Percentiles rank a stretch among this genome's conserved stretches.
These are phyloP conservation scores for Oleoguttula mirabilis DNA, from an alignment of 495 filamentous ascomycete genomes.

Conservation along the genomic window DNA sequence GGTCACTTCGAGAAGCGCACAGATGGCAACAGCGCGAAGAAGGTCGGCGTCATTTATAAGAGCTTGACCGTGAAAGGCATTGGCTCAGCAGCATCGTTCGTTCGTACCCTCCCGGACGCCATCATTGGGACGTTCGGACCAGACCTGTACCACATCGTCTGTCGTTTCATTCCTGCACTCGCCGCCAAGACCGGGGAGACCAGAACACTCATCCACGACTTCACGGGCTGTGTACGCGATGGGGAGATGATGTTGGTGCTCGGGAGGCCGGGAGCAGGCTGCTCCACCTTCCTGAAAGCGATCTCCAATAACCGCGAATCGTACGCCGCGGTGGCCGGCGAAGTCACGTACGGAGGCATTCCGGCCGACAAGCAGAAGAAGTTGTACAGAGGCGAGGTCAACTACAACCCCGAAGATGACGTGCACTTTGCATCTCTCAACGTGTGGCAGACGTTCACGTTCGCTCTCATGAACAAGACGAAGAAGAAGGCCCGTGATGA, in stretches of 20 bases:
- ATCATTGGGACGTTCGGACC: slow-evolving; percentile 76
- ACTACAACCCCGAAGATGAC: slow-evolving; percentile 75
- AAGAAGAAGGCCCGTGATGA: slow-evolving; percentile 55
- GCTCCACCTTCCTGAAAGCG: slow-evolving; percentile 67
- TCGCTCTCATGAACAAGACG: slow-evolving; percentile 75
- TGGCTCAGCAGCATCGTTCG: slow-evolving; percentile 53
- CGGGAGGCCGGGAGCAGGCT: slow-evolving; percentile 68
- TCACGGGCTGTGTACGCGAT: slow-evolving; percentile 64
- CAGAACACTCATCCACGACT: slow-evolving; percentile 58
- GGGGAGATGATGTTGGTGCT: slow-evolving; percentile 80
- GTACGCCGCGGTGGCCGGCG: slow-evolving; percentile 57
- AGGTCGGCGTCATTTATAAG: slow-evolving; percentile 74
- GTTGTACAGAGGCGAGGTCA: slow-evolving; percentile 67
- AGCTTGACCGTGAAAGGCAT: slow-evolving; percentile 65
- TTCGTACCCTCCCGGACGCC: slow-evolving; percentile 63
- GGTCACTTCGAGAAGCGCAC: slow-evolving; percentile 71
- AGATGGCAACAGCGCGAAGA: slow-evolving; percentile 61
- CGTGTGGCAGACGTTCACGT: slow-evolving; percentile 71
- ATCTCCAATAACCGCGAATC: slow-evolving; percentile 57
- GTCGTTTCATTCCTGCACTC: slow-evolving; percentile 51
- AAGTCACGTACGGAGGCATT: slow-evolving; percentile 67
- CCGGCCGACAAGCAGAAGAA: slow-evolving; percentile 54
- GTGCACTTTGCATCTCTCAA: slow-evolving; percentile 66
- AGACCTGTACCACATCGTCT: slow-evolving; percentile 61
- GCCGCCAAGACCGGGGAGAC: slow-evolving; percentile 41